These are phyloP conservation scores for Cryptosporidium sp. DNA, from an alignment of 169 alveolate species.

Conservation along the genomic window DNA sequence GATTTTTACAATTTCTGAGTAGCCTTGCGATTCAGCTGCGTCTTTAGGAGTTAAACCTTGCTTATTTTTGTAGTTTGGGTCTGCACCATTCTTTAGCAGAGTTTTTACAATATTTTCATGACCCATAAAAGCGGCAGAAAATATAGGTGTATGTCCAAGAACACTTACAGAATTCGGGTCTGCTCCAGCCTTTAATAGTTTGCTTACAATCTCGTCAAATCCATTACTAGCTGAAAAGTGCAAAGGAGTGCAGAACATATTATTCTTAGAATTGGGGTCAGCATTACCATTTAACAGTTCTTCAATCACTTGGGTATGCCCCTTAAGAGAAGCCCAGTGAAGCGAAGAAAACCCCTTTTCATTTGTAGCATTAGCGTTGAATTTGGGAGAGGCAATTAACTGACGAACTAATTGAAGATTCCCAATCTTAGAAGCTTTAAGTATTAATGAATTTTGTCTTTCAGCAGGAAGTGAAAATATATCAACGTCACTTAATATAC, in stretches of 20 bases:
- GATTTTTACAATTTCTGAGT: slow-evolving; percentile 43
- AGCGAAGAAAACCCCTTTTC: slow-evolving; percentile 64
- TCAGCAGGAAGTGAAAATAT: slow-evolving; percentile 27
- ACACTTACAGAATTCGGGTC: slow-evolving; percentile 16
- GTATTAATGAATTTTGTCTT: slow-evolving; percentile 32
- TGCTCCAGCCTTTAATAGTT: slow-evolving; percentile 42
- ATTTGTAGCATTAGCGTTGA: slow-evolving; percentile 31
- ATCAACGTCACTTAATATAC: neutral
- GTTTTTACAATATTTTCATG: slow-evolving; percentile 32
- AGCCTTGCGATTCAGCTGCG: slow-evolving; percentile 42
- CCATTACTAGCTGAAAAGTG: slow-evolving; percentile 54
- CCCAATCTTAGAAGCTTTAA: slow-evolving; percentile 48
- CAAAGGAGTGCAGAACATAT: slow-evolving; percentile 72
- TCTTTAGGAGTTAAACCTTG: slow-evolving; percentile 51
- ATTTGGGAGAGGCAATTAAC: slow-evolving; percentile 17
- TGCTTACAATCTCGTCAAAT: slow-evolving; percentile 50
- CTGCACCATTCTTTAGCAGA: slow-evolving; percentile 36
- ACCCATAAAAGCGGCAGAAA: slow-evolving; percentile 53
- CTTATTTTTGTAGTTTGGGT: slow-evolving; percentile 13
- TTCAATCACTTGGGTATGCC: slow-evolving; percentile 38
- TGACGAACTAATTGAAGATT: slow-evolving; percentile 32
- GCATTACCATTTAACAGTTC: slow-evolving; percentile 37
- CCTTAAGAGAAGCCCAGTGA: slow-evolving; percentile 71
- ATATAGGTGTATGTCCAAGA: slow-evolving; percentile 44
- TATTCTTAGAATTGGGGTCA: slow-evolving; percentile 32